These are phyloP conservation scores for Mortierella sp. DNA, from an alignment of 371 early-diverging fungal species.

Conservation along the genomic window DNA sequence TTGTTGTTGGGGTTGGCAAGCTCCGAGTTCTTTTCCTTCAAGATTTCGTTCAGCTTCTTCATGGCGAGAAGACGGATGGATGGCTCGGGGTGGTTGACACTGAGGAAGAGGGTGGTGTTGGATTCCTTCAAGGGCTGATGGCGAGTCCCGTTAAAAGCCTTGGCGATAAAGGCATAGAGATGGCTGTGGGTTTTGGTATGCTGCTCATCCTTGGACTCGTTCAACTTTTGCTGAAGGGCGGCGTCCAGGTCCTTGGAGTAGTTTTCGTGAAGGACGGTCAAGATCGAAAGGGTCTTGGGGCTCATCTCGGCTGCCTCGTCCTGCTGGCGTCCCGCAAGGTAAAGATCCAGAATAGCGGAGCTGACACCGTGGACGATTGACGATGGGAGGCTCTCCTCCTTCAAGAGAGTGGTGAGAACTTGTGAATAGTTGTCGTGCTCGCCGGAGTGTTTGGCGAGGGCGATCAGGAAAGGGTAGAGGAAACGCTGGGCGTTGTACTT, in stretches of 20 bases:
- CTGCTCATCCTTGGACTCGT: constrained; percentile 42
- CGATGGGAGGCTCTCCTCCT: constrained; percentile 61
- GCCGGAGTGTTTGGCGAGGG: constrained; percentile 37
- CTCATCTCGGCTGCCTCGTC: constrained; percentile 37
- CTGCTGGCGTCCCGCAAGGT: constrained; percentile 53
- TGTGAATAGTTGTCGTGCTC: constrained; percentile 51
- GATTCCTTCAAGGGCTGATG: constrained; percentile 75
- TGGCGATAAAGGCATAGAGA: constrained; percentile 71
- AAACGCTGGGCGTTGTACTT: constrained; percentile 71
- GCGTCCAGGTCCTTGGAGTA: constrained; percentile 69
- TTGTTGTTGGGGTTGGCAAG: constrained; percentile 30
- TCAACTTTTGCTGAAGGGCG: constrained; percentile 63
- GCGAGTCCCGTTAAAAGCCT: constrained; percentile 73
- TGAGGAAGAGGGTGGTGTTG: constrained; percentile 79
- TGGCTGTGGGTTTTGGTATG: constrained; percentile 53
- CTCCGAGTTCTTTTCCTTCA: constrained; percentile 57
- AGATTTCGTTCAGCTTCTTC: constrained; percentile 67
- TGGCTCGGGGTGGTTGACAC: constrained; percentile 75
- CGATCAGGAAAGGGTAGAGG: constrained; percentile 61
- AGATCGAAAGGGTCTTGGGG: constrained; percentile 52
- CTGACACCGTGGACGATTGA: constrained; percentile 61
- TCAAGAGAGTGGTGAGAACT: constrained; percentile 60
- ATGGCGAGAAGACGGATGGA: constrained; percentile 74
- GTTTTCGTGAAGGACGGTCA: constrained; percentile 68
- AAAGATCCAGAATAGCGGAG: constrained; percentile 59